Conservation (phyloP, 2,329 filamentous ascomycete genomes). For the Westerdykella ornata region DNA sequence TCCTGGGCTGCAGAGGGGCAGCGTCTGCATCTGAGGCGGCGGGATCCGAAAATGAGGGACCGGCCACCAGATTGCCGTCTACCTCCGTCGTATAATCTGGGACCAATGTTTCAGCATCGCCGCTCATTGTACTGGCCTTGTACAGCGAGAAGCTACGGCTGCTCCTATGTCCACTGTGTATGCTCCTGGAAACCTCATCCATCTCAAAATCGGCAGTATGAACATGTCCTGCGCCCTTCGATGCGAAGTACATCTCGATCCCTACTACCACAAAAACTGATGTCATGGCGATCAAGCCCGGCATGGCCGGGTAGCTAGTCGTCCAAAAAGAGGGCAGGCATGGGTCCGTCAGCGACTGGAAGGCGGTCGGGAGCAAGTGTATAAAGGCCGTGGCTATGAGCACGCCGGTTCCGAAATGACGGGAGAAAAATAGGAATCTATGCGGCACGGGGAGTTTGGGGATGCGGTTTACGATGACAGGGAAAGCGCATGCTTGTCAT, state of each 20-base stretch:
- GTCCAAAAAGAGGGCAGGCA: conserved; percentile 38
- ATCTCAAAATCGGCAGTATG: conserved; percentile 45
- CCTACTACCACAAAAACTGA: conserved; percentile 60
- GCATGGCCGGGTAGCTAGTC: conserved; percentile 36
- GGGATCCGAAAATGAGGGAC: conserved; percentile 28
- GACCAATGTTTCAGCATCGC: too few species aligned
- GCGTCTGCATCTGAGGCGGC: conserved; percentile 13
- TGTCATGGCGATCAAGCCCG: conserved; percentile 36
- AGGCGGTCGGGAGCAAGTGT: conserved; percentile 38
- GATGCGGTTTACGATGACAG: conserved; percentile 37
- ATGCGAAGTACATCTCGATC: conserved; percentile 84
- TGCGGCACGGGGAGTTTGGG: conserved; percentile 35
- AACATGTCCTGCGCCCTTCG: conserved; percentile 55
- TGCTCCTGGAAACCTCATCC: conserved; percentile 12
- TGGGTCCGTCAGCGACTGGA: conserved; percentile 36
- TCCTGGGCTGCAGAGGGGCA: conserved; percentile 7
- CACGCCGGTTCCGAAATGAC: conserved; percentile 39
- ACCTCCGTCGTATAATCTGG: background rate
- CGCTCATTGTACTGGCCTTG: conserved; percentile 10
- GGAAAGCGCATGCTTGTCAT: conserved; percentile 35
- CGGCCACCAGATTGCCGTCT: conserved; percentile 24
- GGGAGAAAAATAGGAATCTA: conserved; percentile 36
- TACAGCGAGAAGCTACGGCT: conserved; percentile 31
- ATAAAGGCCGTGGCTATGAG: conserved; percentile 39
- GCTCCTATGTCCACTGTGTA: conserved; percentile 22